These are phyloP conservation scores for Torrubiella hemipterigena DNA, from an alignment of 2,329 filamentous ascomycete genomes.

Conservation along the genomic window DNA sequence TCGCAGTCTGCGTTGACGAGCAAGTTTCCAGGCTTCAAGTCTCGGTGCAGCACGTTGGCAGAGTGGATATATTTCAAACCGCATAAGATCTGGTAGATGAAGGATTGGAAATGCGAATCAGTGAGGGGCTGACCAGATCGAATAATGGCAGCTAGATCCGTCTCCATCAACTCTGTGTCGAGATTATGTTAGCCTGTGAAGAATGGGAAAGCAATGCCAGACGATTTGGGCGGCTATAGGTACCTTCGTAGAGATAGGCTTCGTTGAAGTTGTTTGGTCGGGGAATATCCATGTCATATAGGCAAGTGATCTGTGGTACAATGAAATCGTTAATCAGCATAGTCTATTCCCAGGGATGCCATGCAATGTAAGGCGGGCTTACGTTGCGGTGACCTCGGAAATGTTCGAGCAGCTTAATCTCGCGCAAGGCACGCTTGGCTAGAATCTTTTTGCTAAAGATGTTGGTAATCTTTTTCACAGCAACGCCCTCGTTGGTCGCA, in stretches of 20 bases:
- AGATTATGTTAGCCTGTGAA: neutral
- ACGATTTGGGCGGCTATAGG: conserved; percentile 14
- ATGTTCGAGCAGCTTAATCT: conserved; percentile 97
- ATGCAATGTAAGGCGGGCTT: conserved; percentile 15
- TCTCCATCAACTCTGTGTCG: conserved; percentile 85
- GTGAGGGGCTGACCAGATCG: conserved; percentile 92
- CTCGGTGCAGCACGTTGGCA: conserved; percentile 91
- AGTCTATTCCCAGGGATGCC: too few species aligned
- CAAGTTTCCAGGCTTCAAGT: conserved; percentile 92
- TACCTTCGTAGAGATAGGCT: conserved; percentile 95
- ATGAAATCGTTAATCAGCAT: conserved; percentile 11
- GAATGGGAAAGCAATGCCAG: too few species aligned
- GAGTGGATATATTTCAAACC: conserved; percentile 99
- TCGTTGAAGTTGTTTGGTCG: conserved; percentile 97
- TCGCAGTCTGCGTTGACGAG: conserved; percentile 98
- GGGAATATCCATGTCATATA: conserved; percentile 99
- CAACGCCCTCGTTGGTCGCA: conserved; percentile 81
- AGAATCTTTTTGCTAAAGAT: conserved; percentile 99
- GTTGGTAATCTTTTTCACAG: conserved; percentile 99
- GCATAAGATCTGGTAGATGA: conserved; percentile 99
- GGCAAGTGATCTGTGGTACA: conserved; percentile 99
- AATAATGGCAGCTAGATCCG: conserved; percentile 94
- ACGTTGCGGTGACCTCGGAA: conserved; percentile 84
- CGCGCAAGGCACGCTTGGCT: conserved; percentile 90
- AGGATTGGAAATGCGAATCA: conserved; percentile 97